A percentile compares a stretch with the other conserved stretches of the same genome.
phyloP scores from a whole-genome alignment of 129 eudicot species.

The Flaveria ramosissima region DNA sequence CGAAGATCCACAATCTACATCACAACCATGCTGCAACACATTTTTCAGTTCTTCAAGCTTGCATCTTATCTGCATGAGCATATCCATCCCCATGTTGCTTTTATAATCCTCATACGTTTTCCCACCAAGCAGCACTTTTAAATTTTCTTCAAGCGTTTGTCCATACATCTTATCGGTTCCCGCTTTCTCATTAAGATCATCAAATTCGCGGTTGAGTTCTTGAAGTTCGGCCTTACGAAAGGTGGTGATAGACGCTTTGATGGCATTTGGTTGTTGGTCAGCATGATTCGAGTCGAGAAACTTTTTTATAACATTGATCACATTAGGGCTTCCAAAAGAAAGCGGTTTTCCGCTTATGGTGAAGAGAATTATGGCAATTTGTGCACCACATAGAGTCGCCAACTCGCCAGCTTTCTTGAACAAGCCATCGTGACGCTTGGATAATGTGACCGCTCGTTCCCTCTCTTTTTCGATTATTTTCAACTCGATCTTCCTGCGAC shows the following conservation, averaged over 20 bases:
- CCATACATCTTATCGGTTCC: not conserved
- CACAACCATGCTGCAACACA: not conserved
- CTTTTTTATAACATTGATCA: not conserved
- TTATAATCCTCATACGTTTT: slow-evolving; percentile 21
- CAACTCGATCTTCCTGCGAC: slow-evolving; percentile 11
- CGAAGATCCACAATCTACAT: not conserved
- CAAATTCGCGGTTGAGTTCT: not conserved
- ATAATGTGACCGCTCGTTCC: slow-evolving; percentile 14
- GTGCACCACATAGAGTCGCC: slow-evolving; percentile 29
- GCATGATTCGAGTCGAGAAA: not conserved
- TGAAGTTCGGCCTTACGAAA: not conserved
- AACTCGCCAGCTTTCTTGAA: slow-evolving; percentile 32
- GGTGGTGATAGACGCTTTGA: not conserved
- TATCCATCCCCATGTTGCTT: not conserved
- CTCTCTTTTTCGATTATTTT: slow-evolving; percentile 18
- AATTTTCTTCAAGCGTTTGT: not conserved
- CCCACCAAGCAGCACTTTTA: slow-evolving; percentile 15
- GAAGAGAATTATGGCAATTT: slow-evolving; percentile 22
- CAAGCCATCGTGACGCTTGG: slow-evolving; percentile 22
- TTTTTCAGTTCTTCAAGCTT: not conserved
- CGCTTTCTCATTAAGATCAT: slow-evolving; percentile 14
- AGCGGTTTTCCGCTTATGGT: slow-evolving; percentile 29
- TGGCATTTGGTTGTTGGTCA: not conserved
- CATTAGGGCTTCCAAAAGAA: slow-evolving; percentile 26
- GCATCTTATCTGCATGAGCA: slow-evolving; percentile 13